Evolutionary conservation across 148 eudicot genomes (phyloP).

Genomic region (Nyssa sinensis): DNA sequence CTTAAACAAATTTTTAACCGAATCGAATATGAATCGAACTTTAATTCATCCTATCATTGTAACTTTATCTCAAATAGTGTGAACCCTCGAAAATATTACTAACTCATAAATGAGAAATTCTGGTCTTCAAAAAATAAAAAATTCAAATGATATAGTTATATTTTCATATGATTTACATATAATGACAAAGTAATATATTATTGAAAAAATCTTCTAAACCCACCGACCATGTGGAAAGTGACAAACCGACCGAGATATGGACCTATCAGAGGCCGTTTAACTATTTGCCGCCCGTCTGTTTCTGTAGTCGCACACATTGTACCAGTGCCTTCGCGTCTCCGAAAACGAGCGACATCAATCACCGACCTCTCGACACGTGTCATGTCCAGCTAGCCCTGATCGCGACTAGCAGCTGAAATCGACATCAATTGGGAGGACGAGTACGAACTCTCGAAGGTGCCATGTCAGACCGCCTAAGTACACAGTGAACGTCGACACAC

Average conservation of each 20-base stretch:
- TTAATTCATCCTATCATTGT: too few species aligned
- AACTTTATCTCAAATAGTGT: too few species aligned
- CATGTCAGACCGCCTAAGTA: neutral
- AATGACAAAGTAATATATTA: too few species aligned
- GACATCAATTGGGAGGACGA: neutral
- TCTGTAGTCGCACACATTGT: neutral
- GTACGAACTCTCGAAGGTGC: neutral
- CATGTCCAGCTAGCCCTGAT: neutral
- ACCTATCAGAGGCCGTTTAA: neutral
- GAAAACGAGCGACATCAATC: neutral
- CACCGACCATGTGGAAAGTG: too few species aligned
- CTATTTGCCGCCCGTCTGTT: neutral
- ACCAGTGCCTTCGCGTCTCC: neutral
- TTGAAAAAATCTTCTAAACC: too few species aligned
- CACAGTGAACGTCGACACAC: neutral
- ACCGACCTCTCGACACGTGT: neutral
- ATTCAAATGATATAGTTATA: too few species aligned
- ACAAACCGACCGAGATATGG: neutral
- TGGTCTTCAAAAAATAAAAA: too few species aligned
- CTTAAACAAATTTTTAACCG: too few species aligned
- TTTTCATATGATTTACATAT: too few species aligned
- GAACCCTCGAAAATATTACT: too few species aligned
- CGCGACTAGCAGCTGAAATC: neutral
- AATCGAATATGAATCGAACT: too few species aligned
- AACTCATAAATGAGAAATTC: too few species aligned